Evolutionary conservation across 495 filamentous ascomycete genomes (phyloP).

Genomic region (Trichoderma erinaceum): DNA sequence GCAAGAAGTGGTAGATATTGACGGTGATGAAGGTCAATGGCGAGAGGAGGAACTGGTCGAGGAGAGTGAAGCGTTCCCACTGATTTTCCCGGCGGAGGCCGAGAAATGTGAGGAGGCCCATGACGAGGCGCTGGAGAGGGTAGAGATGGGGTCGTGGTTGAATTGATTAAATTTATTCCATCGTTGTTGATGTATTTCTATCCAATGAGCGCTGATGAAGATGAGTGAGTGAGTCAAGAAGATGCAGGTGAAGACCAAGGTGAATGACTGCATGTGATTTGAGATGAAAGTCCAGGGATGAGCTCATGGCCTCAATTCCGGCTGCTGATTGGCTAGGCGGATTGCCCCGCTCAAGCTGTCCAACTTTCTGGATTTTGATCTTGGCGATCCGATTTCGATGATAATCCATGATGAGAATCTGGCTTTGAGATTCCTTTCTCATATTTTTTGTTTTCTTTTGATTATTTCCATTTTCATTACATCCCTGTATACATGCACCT

Average conservation of each 20-base stretch:
- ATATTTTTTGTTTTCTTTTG: not conserved
- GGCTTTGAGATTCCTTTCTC: not conserved
- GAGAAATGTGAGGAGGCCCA: slow-evolving; percentile 31
- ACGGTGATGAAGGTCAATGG: slow-evolving; percentile 44
- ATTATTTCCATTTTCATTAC: not conserved
- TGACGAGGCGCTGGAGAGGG: slow-evolving; percentile 16
- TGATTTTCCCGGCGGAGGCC: slow-evolving; percentile 32
- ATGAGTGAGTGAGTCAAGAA: not conserved
- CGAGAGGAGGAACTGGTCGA: slow-evolving; percentile 45
- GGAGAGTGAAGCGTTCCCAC: slow-evolving; percentile 47
- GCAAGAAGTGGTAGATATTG: slow-evolving; percentile 53
- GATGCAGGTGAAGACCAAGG: not conserved
- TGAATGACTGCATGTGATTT: not conserved
- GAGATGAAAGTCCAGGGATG: not conserved
- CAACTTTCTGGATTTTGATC: not conserved
- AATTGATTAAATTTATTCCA: not conserved
- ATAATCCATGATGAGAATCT: not conserved
- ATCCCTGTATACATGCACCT: not conserved
- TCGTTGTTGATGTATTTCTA: not conserved
- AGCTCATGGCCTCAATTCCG: slow-evolving; percentile 2
- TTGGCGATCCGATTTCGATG: not conserved
- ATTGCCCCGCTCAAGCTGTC: not conserved
- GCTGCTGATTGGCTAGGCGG: not conserved
- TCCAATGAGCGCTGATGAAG: not conserved
- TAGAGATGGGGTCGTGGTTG: not conserved